Percentiles rank a stretch among this genome's conserved stretches.
Evolutionary conservation across 1,284 basidiomycete species (phyloP).

Genomic region (Coriolopsis trogii): DNA sequence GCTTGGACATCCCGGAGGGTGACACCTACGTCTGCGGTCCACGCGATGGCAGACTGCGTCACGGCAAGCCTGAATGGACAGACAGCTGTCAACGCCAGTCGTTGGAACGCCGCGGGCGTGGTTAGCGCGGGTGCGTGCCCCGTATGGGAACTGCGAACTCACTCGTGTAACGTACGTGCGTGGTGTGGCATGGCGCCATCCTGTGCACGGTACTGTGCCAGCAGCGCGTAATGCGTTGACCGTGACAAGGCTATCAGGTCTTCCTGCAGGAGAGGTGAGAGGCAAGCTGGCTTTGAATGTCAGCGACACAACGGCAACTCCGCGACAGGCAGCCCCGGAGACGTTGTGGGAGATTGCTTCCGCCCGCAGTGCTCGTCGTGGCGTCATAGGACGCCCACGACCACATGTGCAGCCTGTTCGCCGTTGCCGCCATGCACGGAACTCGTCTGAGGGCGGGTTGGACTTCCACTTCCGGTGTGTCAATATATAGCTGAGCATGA

Average conservation of each 20-base stretch:
- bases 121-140: constrained; percentile 3
- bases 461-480: too few relatives aligned
- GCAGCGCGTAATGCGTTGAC: too few relatives aligned
- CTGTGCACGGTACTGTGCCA: too few relatives aligned
- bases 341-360: background rate
- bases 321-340: background rate
- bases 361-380: background rate
- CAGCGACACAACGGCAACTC: constrained; percentile 3
- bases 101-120: constrained; percentile 7
- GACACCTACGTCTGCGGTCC: too few relatives aligned
- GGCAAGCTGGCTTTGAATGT: constrained; percentile 1
- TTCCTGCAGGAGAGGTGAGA: too few relatives aligned
- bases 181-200: too few relatives aligned
- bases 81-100: background rate
- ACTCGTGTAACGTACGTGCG: background rate
- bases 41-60: background rate
- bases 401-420: background rate
- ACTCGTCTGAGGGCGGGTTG: too few relatives aligned
- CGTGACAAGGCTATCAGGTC: too few relatives aligned
- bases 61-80: too few relatives aligned
- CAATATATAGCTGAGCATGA: background rate
- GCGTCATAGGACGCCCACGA: background rate
- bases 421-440: background rate
- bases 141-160: background rate
- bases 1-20: too few relatives aligned